A percentile compares a stretch with the other conserved stretches of the same genome.
phyloP scores from a whole-genome alignment of 768 basidiomycete species.

The Lactifluus rugatus region DNA sequence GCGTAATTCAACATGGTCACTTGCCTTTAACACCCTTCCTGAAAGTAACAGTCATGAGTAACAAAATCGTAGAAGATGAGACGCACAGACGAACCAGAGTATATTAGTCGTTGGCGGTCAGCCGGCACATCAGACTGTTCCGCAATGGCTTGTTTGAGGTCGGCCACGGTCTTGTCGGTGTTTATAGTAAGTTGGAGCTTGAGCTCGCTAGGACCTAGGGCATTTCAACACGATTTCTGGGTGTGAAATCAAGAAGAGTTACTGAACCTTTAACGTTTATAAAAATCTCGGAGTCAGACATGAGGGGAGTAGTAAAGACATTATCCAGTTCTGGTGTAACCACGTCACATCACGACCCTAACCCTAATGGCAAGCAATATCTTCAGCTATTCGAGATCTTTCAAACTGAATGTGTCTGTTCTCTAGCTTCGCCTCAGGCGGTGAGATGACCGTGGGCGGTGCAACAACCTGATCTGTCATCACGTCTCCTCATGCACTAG shows the following conservation, averaged over 20 bases:
- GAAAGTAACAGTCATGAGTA: neutral
- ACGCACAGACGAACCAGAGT: constrained; percentile 52
- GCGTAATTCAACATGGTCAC: constrained; percentile 9
- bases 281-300: constrained; percentile 24
- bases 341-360: constrained; percentile 9
- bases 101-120: constrained; percentile 84
- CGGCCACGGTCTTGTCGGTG: constrained; percentile 74
- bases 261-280: constrained; percentile 23
- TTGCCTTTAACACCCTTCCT: constrained; percentile 70
- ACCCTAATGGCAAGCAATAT: neutral
- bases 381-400: no score
- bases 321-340: neutral
- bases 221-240: neutral
- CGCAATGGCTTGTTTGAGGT: constrained; percentile 88
- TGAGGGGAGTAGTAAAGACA: constrained; percentile 9
- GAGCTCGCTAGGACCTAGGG: constrained; percentile 76
- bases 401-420: no score
- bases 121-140: constrained; percentile 77
- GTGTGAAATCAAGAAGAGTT: neutral
- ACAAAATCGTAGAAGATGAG: neutral
- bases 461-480: no score
- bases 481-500: no score
- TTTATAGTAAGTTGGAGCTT: constrained; percentile 82
- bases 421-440: no score
- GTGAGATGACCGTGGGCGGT: no score